Conservation (phyloP, 73 alveolate genomes). For the Paramecium sonneborni region DNA sequence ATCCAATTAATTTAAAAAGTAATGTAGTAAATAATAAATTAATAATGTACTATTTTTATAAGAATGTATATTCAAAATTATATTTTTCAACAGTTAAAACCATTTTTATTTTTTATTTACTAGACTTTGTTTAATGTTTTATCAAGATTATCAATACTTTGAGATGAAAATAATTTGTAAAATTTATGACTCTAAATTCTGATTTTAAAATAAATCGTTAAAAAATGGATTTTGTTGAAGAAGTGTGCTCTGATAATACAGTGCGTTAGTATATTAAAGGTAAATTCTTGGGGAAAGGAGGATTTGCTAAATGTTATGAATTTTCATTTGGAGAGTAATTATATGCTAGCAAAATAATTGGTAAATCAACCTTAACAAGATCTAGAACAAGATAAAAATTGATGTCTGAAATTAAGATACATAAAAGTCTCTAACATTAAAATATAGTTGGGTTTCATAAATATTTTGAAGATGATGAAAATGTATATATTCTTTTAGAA, state of each 20-base stretch:
- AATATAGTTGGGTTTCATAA: not conserved
- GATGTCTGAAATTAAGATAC: conserved; percentile 72
- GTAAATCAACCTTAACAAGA: conserved; percentile 84
- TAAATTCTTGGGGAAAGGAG: conserved; percentile 91
- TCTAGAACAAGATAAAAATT: conserved; percentile 89
- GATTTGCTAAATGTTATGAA: conserved; percentile 96
- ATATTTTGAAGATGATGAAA: no score
- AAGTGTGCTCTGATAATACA: not conserved
- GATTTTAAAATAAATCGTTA: no score
- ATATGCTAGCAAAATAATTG: conserved; percentile 89
- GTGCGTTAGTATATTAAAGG: conserved; percentile 43
- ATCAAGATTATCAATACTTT: no score
- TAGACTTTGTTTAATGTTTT: no score
- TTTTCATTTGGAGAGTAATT: conserved; percentile 70
- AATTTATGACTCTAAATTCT: not conserved
- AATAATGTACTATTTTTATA: not conserved
- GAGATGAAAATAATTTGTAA: not conserved
- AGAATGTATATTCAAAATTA: not conserved
- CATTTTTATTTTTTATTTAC: no score
- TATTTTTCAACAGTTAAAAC: no score
- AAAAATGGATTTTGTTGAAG: no score
- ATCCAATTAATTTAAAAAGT: not conserved
- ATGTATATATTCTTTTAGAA: not conserved
- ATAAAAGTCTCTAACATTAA: no score
- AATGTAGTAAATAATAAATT: not conserved